Evolutionary conservation across 495 filamentous ascomycete species (phyloP).

Genomic region (Lichina pygmaea): DNA sequence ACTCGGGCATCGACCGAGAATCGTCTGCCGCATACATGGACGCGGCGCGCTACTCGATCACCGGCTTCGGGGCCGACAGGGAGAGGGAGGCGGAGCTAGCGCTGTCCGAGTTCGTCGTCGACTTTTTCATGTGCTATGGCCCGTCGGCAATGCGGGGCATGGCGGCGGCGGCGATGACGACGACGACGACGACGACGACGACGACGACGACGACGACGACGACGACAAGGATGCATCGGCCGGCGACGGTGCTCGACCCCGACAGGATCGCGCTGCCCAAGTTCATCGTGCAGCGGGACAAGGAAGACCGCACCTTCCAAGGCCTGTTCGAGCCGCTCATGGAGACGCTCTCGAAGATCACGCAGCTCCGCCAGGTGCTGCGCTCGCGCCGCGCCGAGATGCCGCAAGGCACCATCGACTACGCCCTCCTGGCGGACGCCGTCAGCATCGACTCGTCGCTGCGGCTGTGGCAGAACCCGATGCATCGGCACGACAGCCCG

Average conservation of each 20-base stretch:
- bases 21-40: conserved; percentile 11
- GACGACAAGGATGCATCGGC: conserved; percentile 36
- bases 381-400: conserved; percentile 33
- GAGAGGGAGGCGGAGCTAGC: conserved; percentile 32
- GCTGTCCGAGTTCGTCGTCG: conserved; percentile 58
- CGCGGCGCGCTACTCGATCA: conserved; percentile 18
- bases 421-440: conserved; percentile 42
- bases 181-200: too few species aligned
- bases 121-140: conserved; percentile 85
- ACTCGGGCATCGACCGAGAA: background rate
- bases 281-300: conserved; percentile 37
- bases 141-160: conserved; percentile 25
- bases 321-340: conserved; percentile 79
- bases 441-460: conserved; percentile 55
- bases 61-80: conserved; percentile 48
- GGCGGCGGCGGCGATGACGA: too few species aligned
- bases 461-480: conserved; percentile 45
- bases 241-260: too few species aligned
- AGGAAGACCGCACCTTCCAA: conserved; percentile 38
- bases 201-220: conserved; percentile 7
- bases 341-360: conserved; percentile 54
- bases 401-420: conserved; percentile 46
- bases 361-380: conserved; percentile 50
- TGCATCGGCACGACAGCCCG: conserved; percentile 32
- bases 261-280: conserved; percentile 25